phyloP scores from a whole-genome alignment of 164 flowering plant genomes.

The Piper betle region DNA sequence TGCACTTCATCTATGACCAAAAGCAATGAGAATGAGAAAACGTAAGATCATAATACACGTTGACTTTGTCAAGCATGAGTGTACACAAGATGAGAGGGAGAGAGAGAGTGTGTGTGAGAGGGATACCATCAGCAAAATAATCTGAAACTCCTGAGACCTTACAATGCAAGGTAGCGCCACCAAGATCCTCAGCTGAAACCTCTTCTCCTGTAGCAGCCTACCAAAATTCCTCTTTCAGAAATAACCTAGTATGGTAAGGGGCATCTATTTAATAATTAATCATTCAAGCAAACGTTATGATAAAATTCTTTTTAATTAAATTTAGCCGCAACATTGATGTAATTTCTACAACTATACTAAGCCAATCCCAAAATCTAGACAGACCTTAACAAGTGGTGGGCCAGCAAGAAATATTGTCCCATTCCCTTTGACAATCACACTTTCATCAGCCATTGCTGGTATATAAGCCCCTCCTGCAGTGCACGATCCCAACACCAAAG shows the following conservation, averaged over 20 bases:
- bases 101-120: conserved; percentile 3
- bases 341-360: neutral
- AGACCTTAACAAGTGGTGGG: conserved; percentile 97
- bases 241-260: conserved; percentile 13
- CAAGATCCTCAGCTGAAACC: conserved; percentile 90
- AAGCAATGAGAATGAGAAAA: neutral
- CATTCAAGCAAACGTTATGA: neutral
- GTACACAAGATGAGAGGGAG: neutral
- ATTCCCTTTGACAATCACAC: conserved; percentile 97
- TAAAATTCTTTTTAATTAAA: too few species aligned
- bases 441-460: conserved; percentile 99
- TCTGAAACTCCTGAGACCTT: conserved; percentile 94
- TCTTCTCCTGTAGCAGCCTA: conserved; percentile 99
- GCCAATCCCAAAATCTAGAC: conserved; percentile 10
- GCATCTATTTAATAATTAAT: conserved; percentile 1
- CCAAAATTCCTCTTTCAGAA: conserved; percentile 26
- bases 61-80: neutral
- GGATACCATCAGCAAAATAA: conserved; percentile 83
- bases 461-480: conserved; percentile 99
- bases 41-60: neutral
- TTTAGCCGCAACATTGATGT: neutral
- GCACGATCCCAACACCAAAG: conserved; percentile 89
- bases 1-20: conserved; percentile 74
- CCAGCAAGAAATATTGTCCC: conserved; percentile 98
- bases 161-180: conserved; percentile 90